Conservation (phyloP, 2,329 filamentous ascomycete genomes). For the Hawksworthiomyces lignivorus region DNA sequence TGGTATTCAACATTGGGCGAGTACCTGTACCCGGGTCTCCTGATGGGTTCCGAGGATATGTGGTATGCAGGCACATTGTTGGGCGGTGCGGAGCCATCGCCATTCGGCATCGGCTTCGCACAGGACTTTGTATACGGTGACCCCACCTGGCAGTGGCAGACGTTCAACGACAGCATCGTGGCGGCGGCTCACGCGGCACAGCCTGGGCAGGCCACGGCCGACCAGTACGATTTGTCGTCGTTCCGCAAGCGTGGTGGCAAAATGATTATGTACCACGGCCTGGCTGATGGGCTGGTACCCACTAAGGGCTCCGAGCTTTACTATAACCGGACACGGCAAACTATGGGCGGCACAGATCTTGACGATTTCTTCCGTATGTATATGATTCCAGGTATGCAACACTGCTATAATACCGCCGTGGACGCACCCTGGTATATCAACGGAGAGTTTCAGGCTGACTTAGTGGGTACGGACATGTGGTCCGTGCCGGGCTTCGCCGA, state of each 20-base stretch:
- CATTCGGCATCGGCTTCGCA: constrained; percentile 27
- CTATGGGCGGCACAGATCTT: constrained; percentile 19
- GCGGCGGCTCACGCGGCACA: constrained; percentile 24
- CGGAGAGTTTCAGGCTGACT: constrained; percentile 21
- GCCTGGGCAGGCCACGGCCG: constrained; percentile 31
- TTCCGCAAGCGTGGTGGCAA: constrained; percentile 34
- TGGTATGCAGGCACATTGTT: constrained; percentile 23
- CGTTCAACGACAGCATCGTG: constrained; percentile 26
- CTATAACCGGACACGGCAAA: constrained; percentile 22
- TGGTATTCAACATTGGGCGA: constrained; percentile 24
- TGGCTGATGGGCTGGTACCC: constrained; percentile 33
- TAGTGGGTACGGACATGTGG: constrained; percentile 22
- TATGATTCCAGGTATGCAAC: constrained; percentile 45
- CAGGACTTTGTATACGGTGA: constrained; percentile 34
- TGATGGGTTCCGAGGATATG: constrained; percentile 36
- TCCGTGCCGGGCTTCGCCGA: constrained; percentile 29
- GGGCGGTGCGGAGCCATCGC: constrained; percentile 23
- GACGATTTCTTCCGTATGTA: constrained; percentile 46
- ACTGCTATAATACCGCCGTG: constrained; percentile 32
- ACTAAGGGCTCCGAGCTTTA: constrained; percentile 26
- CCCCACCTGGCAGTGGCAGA: constrained; percentile 25
- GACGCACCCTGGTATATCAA: constrained; percentile 35
- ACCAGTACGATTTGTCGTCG: constrained; percentile 29
- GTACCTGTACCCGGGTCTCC: constrained; percentile 35
- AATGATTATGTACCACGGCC: constrained; percentile 39